Evolutionary conservation across 768 basidiomycete species (phyloP), one percentile per base, ranked within the genome.

Genomic region (Boletus rufocinnamomeus): DNA sequence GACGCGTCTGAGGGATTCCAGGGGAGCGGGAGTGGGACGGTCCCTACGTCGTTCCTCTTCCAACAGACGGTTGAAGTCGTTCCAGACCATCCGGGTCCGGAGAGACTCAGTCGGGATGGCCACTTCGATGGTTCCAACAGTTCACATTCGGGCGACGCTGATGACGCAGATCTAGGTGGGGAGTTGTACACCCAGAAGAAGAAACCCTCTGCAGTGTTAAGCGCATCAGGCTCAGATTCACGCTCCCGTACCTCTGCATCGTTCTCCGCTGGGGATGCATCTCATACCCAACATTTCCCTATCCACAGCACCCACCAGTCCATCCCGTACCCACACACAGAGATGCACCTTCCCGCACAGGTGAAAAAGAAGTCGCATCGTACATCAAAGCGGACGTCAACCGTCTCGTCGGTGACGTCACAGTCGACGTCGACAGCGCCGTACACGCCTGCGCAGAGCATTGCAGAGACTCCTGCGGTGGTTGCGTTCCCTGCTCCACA

Each of bases 1-100:
- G 78, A 73, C 6, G 76, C 77, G 14, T 88, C 90, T 58, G 86
- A 89, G 64, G 87, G 86, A 0, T 88, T 88, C 72, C 86, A 82
- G 60, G 87, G 85, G 8, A 80, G 83, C 60, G 79, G 74, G 1
- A 34, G 63, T 56, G 40, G 21, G 6, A 3, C 19, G 17, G 21
- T 1, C 2, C 27, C 60, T 2, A 14, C 34, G 6, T 4, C 53
- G 6, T 32, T n/a, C 2, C 14, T 34, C 13, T 51, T 52, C 13
- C 60, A 32, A 13, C 57, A 25, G 7, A 50, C 38, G 13, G 50
- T 17, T 5, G 32, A 40, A 2, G 41, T 43, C 19, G 9, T 27
- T n/a, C 38, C 53, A 16, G 25, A 40, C 37, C 50, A 35, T 44
- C 50, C n/a, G 2, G 54, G 68, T 66, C 10, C 60, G 53, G 27